Evolutionary conservation across 805 yeast genomes (phyloP), one percentile per base, ranked within the genome.

Genomic region (Candida adriatica): DNA sequence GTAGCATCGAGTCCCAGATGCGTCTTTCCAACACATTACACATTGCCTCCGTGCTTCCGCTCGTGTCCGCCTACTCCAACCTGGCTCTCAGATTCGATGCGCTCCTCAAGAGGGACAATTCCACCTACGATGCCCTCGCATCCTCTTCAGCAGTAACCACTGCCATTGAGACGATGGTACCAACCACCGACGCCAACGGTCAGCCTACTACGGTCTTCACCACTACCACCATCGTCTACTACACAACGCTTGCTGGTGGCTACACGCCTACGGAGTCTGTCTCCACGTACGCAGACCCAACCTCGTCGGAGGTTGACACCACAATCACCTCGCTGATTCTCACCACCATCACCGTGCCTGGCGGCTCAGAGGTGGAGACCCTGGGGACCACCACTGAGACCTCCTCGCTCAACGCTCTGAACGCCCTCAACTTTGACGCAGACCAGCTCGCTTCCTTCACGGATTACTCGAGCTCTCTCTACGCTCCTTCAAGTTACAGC

Each of bases 211-310:
- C 69, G 19, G 45, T 60, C n/a, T 67, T 66, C 38, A 60, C 68
- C 6, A 51, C 68, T 1, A 61, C 66, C 8, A 40, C 35, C 18
- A 60, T 70, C 54, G 58, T 71, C 27, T 55, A 46, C 35, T 43
- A 34, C 33, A 39, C 51, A 71, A 25, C 81, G 70, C 7, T 23
- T 73, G 78, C 45, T 60, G 73, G 20, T 72, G 81, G 81, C 56
- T 75, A 31, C 18, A 44, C 50, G 11, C 37, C 37, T 18, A 35
- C 46, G 8, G 31, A 29, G 13, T 24, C 40, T 2, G 37, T 25
- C 10, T 26, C 46, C 9, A 32, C 38, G 6, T 30, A 39, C 18
- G 18, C 24, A 18, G 40, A 31, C 10, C 31, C 37, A 8, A 16
- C 41, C 17, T 22, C 33, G 18, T 21, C 33, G 13, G 37, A 31